A percentile compares a stretch with the other conserved stretches of the same genome.
These are phyloP conservation scores for Penicillium sp. DNA, from an alignment of 2,329 filamentous ascomycete species.

Conservation along the genomic window DNA sequence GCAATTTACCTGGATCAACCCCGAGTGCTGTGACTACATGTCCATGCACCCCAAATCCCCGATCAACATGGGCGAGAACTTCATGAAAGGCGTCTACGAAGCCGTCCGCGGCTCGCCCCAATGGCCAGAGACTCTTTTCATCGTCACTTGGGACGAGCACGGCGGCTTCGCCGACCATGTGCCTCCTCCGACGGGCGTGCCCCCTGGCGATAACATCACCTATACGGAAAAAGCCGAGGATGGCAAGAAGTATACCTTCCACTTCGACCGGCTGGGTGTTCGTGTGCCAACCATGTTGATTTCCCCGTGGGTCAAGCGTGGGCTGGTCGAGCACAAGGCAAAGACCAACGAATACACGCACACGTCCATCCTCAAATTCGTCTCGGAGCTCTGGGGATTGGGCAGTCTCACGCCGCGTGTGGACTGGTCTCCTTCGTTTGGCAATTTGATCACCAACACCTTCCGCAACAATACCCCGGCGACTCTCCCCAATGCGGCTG, in stretches of 20 bases:
- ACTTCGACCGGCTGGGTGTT: slow-evolving; percentile 32
- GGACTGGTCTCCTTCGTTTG: slow-evolving; percentile 40
- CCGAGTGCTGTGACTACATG: slow-evolving; percentile 51
- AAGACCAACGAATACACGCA: slow-evolving; percentile 44
- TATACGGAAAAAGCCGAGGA: slow-evolving; percentile 33
- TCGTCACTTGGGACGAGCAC: slow-evolving; percentile 50
- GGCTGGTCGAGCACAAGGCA: slow-evolving; percentile 42
- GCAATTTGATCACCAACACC: slow-evolving; percentile 26
- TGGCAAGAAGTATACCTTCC: slow-evolving; percentile 31
- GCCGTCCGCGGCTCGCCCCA: slow-evolving; percentile 45
- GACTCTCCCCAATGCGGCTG: slow-evolving; percentile 23
- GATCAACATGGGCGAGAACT: slow-evolving; percentile 46
- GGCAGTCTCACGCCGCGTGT: slow-evolving; percentile 41
- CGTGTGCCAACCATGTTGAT: slow-evolving; percentile 34
- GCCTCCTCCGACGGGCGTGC: slow-evolving; percentile 41
- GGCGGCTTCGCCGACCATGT: slow-evolving; percentile 52
- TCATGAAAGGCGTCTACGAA: slow-evolving; percentile 49
- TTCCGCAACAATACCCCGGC: slow-evolving; percentile 30
- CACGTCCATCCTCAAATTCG: slow-evolving; percentile 45
- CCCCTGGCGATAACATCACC: slow-evolving; percentile 38
- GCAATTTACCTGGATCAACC: slow-evolving; percentile 51
- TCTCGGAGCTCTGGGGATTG: slow-evolving; percentile 46
- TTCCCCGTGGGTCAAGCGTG: slow-evolving; percentile 44
- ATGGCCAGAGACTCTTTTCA: slow-evolving; percentile 49
- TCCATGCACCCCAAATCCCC: slow-evolving; percentile 49